phyloP scores from a whole-genome alignment of 148 eudicot genomes.

The Tetragonia tetragonoides region DNA sequence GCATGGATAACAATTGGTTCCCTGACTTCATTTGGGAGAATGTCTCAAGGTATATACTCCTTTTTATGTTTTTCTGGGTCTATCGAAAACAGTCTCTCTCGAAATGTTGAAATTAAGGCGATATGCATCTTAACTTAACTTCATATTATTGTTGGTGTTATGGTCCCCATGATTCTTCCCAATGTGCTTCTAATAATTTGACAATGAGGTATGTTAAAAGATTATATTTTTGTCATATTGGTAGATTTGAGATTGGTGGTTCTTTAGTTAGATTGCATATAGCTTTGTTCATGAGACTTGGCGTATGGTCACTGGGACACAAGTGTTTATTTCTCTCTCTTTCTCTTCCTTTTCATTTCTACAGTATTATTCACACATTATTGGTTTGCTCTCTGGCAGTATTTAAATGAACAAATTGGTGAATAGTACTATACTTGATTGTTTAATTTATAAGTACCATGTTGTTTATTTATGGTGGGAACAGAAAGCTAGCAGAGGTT shows the following conservation, averaged over 20 bases:
- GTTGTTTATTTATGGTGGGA: constrained; percentile 35
- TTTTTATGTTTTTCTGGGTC: neutral
- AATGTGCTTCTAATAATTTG: too few relatives aligned
- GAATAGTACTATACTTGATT: neutral
- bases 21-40: constrained; percentile 77
- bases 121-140: neutral
- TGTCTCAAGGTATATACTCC: constrained; percentile 57
- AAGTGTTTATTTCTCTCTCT: constrained; percentile 6
- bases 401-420: constrained; percentile 17
- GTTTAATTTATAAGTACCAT: neutral
- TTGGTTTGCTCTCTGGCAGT: constrained; percentile 5
- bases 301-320: neutral
- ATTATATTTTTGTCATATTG: too few relatives aligned
- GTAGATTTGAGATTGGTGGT: neutral
- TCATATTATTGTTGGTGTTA: too few relatives aligned
- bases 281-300: neutral
- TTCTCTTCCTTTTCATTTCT: neutral
- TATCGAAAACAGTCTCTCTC: neutral
- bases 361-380: neutral
- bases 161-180: too few relatives aligned
- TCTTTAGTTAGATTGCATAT: neutral
- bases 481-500: constrained; percentile 76
- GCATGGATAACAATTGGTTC: constrained; percentile 55
- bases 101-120: too few relatives aligned
- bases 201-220: too few relatives aligned